A percentile compares a stretch with the other conserved stretches of the same genome.
Evolutionary conservation across 306 rosid genomes (phyloP).

Genomic region (Prunus kanzakura): DNA sequence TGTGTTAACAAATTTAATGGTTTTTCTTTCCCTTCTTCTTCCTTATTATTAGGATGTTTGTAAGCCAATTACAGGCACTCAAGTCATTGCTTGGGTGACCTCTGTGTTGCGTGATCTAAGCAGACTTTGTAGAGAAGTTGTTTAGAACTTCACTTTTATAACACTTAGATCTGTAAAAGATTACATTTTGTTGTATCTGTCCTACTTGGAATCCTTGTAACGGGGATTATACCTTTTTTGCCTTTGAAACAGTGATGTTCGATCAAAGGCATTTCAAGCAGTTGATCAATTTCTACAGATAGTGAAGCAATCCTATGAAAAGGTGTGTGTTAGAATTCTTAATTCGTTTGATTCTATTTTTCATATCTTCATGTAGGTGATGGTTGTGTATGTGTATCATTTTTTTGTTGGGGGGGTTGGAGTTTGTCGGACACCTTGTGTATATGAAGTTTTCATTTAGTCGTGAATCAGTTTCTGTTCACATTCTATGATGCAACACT

Average conservation of each 20-base stretch:
- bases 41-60: neutral
- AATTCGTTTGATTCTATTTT: slow-evolving; percentile 16
- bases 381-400: too few relatives aligned
- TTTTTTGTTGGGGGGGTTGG: too few relatives aligned
- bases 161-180: neutral
- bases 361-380: slow-evolving; percentile 5
- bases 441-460: neutral
- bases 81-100: neutral
- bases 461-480: neutral
- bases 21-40: neutral
- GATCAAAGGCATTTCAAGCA: slow-evolving; percentile 89
- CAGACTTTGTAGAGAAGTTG: neutral
- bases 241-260: slow-evolving; percentile 72
- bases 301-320: slow-evolving; percentile 74
- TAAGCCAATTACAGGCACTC: neutral
- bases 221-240: neutral
- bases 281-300: slow-evolving; percentile 88
- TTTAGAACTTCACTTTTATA: neutral
- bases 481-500: neutral
- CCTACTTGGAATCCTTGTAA: neutral
- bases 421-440: neutral
- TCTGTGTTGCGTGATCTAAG: neutral
- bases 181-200: neutral
- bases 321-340: slow-evolving; percentile 52
- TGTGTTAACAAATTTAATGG: neutral